A percentile compares a stretch with the other conserved stretches of the same genome.
Evolutionary conservation across 1,284 basidiomycete genomes (phyloP).

Genomic region (Microbotryum intermedium): DNA sequence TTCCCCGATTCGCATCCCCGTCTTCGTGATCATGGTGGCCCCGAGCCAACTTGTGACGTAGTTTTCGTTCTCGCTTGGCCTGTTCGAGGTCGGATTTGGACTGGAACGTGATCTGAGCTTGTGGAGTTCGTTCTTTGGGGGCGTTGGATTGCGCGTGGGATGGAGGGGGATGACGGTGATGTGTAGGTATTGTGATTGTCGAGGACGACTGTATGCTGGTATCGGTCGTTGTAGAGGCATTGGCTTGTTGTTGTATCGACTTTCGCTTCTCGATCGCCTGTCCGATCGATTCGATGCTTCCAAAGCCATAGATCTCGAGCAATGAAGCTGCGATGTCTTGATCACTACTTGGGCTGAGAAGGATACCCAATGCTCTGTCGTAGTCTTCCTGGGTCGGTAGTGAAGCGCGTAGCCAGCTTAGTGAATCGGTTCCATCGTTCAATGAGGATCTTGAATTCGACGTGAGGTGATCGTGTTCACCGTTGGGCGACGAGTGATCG

Average conservation of each 20-base stretch:
- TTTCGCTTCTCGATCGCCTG: conserved; percentile 39
- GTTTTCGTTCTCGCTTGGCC: conserved; percentile 30
- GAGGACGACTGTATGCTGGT: neutral
- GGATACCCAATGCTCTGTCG: conserved; percentile 8
- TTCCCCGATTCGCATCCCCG: conserved; percentile 1
- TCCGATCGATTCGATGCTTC: conserved; percentile 55
- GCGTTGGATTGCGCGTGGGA: no score
- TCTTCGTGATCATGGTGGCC: conserved; percentile 17
- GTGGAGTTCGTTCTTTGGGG: conserved; percentile 24
- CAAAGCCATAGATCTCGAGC: conserved; percentile 76
- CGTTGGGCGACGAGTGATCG: no score
- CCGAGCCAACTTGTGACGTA: conserved; percentile 1
- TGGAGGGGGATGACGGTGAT: neutral
- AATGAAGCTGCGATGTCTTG: conserved; percentile 72
- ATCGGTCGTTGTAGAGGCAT: no score
- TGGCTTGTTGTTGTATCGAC: no score
- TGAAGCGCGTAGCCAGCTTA: conserved; percentile 7
- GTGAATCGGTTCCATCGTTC: neutral
- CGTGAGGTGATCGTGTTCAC: no score
- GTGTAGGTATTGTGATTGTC: neutral
- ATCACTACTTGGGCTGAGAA: conserved; percentile 35
- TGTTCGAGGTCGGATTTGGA: conserved; percentile 35
- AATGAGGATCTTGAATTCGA: no score
- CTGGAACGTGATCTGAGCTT: conserved; percentile 36
- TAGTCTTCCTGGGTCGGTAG: neutral